A percentile compares a stretch with the other conserved stretches of the same genome.
Conservation (phyloP, 306 rosid genomes). For the Cercis canadensis region DNA sequence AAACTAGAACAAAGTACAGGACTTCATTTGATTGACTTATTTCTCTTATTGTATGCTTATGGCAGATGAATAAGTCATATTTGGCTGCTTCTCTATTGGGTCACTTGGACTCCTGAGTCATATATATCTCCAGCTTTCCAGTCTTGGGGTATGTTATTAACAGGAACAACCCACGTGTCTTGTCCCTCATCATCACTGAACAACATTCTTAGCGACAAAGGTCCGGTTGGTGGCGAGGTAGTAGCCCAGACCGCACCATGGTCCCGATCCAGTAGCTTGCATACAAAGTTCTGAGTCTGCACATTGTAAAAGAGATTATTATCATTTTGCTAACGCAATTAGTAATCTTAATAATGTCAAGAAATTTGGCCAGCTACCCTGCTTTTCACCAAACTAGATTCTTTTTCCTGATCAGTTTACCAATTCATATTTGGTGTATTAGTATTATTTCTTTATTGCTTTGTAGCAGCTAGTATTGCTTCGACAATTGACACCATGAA, state of each 20-base stretch:
- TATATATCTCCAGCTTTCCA: constrained; percentile 84
- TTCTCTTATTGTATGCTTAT: constrained; percentile 24
- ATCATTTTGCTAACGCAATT: too few relatives aligned
- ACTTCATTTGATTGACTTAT: constrained; percentile 22
- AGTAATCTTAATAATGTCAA: too few relatives aligned
- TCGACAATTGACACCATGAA: too few relatives aligned
- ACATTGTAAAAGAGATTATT: neutral
- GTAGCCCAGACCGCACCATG: constrained; percentile 87
- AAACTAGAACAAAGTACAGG: neutral
- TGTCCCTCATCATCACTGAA: constrained; percentile 74
- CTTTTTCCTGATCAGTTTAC: constrained; percentile 14
- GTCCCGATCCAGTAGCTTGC: constrained; percentile 78
- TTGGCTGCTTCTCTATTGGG: constrained; percentile 39
- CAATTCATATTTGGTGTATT: constrained; percentile 2
- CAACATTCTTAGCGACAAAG: constrained; percentile 77
- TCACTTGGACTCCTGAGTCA: constrained; percentile 87
- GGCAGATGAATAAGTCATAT: constrained; percentile 28
- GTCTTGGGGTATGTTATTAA: constrained; percentile 68
- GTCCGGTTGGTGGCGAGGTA: constrained; percentile 75
- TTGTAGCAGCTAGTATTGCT: neutral
- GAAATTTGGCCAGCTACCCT: neutral
- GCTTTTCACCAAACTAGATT: constrained; percentile 20
- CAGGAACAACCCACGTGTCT: constrained; percentile 84
- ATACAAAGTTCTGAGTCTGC: constrained; percentile 71
- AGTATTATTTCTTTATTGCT: neutral